These are phyloP conservation scores for Arachnomyces sp. DNA, from an alignment of 2,329 filamentous ascomycete genomes.

Conservation along the genomic window DNA sequence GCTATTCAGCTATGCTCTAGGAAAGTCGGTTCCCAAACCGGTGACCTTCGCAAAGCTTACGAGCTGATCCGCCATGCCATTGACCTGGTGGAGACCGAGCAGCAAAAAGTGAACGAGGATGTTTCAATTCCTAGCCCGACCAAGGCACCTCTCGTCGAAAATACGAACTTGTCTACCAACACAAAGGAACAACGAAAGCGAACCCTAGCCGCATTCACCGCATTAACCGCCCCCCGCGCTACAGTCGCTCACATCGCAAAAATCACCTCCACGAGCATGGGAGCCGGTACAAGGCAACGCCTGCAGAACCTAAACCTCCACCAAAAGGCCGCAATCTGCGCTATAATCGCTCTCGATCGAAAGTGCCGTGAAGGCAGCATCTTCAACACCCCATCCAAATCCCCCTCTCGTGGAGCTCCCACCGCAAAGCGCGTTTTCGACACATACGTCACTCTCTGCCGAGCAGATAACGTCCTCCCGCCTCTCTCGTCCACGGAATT, in stretches of 20 bases:
- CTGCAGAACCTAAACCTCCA: constrained; percentile 86
- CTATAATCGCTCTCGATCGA: constrained; percentile 78
- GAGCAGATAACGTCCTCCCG: constrained; percentile 77
- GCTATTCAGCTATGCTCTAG: constrained; percentile 90
- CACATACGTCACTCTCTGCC: constrained; percentile 75
- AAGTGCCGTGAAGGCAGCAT: constrained; percentile 44
- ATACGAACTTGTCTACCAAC: constrained; percentile 62
- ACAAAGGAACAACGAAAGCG: no score
- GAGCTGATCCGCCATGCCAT: constrained; percentile 86
- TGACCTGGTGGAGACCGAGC: constrained; percentile 78
- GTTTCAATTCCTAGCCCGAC: constrained; percentile 47
- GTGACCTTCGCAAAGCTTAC: constrained; percentile 89
- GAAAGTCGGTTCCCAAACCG: constrained; percentile 89
- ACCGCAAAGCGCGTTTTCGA: constrained; percentile 78
- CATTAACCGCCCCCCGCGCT: constrained; percentile 75
- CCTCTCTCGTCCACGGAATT: constrained; percentile 88
- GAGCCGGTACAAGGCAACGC: constrained; percentile 76
- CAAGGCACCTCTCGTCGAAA: constrained; percentile 71
- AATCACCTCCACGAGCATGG: constrained; percentile 81
- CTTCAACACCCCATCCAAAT: constrained; percentile 52
- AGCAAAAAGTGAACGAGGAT: constrained; percentile 49
- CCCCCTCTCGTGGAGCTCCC: constrained; percentile 50
- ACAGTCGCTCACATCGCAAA: constrained; percentile 87
- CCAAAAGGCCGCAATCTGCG: constrained; percentile 89
- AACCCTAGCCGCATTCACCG: constrained; percentile 49